phyloP scores from a whole-genome alignment of 2,329 filamentous ascomycete genomes.

The Fragosphaeria purpurea region DNA sequence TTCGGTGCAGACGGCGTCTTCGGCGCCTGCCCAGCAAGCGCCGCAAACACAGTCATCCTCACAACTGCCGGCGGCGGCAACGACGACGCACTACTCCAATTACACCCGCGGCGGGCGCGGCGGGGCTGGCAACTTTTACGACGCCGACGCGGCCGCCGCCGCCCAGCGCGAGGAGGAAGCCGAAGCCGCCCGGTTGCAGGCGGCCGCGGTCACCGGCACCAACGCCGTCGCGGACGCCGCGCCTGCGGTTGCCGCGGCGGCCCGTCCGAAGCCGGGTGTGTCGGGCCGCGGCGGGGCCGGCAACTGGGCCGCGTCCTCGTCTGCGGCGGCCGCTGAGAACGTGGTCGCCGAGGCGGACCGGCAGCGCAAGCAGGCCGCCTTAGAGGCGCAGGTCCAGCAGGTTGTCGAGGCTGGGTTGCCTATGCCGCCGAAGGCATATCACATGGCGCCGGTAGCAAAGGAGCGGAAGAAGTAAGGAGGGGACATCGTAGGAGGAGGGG shows the following conservation, averaged over 20 bases:
- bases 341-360: conserved; percentile 21
- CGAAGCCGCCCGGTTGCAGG: conserved; percentile 20
- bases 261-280: conserved; percentile 15
- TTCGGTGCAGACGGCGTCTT: neutral
- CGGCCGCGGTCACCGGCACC: neutral
- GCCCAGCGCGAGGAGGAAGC: conserved; percentile 24
- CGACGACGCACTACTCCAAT: too few relatives aligned
- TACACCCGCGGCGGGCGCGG: conserved; percentile 41
- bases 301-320: conserved; percentile 33
- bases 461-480: conserved; percentile 6
- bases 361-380: conserved; percentile 24
- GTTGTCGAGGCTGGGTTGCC: conserved; percentile 38
- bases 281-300: conserved; percentile 48
- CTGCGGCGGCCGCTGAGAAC: conserved; percentile 14
- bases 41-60: conserved; percentile 20
- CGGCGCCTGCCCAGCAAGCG: conserved; percentile 10
- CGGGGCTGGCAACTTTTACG: conserved; percentile 51
- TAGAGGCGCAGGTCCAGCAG: conserved; percentile 33
- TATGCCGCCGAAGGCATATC: conserved; percentile 36
- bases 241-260: neutral
- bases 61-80: too few relatives aligned
- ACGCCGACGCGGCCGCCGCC: conserved; percentile 22
- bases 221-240: conserved; percentile 20
- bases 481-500: too few relatives aligned
- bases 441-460: conserved; percentile 6